Evolutionary conservation across 352 stramenopile genomes (phyloP), one percentile per base, ranked within the genome.

Genomic region (Thalassiosira hispida): DNA sequence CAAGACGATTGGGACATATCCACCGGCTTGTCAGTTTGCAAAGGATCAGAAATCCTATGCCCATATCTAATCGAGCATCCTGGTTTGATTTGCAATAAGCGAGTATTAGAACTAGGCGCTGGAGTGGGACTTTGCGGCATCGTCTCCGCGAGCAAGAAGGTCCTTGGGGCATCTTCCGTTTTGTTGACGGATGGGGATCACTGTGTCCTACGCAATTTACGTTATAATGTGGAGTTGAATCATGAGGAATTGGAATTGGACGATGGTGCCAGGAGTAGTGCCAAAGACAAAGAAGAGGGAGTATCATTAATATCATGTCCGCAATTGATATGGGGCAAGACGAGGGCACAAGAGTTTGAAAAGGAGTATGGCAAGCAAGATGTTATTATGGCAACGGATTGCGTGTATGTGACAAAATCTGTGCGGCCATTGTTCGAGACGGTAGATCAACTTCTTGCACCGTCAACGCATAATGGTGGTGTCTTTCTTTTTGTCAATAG

Each of bases 311-410:
- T 69, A 57, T 44, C 60, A 4, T 75, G 66, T 67, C 52, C 51
- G 16, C 66, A 75, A 63, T 35, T 75, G 1, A 75, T 75, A 25
- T 75, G 66, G 66, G 66, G 66, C n/a, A 59, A 61, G 38, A 23
- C 31, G 25, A 44, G 46, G 16, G 53, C 25, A 22, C 40, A 59
- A 49, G 25, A 57, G n/a, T 73, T 73, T 40, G 16, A 20, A 51
- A 38, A 67, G 9, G 33, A 23, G 25, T n/a, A 75, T 42, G 51
- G 66, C 20, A 56, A 40, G 18, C 53, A 75, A 52, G 66, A 75
- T 47, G 18, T 65, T 8, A 59, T 75, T 11, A 11, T 75, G 12
- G 66, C 51, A 8, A 57, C 66, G 16, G 66, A 67, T 75, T 64
- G 51, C 4, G 35, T 75, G 0, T 75, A 75, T 46, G 47, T 66